Evolutionary conservation across 2,329 filamentous ascomycete species (phyloP), one percentile per base, ranked within the genome.

Genomic region (Epichloe elymi): DNA sequence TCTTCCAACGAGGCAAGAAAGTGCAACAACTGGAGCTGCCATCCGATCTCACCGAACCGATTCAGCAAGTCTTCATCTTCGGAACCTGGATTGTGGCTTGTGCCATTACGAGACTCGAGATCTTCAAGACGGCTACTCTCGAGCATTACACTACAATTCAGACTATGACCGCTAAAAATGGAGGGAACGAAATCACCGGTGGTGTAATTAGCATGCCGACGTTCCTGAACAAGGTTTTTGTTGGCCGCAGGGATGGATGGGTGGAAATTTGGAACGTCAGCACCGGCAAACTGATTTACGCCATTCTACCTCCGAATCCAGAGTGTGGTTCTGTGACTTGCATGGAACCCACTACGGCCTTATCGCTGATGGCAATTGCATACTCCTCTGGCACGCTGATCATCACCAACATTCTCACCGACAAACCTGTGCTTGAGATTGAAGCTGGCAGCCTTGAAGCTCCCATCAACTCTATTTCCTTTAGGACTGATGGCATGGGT

Each of bases 221-320:
- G 0, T 95, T 89, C 66, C 69, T 98, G 54, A 98, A 98, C 74
- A 98, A 98, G 68, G 79, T 98, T 43, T 88, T 97, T 57, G 86
- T 88, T 3, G 94, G 88, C 10, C 83, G 88, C 60, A 79, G 79
- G 56, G 89, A 98, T 65, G 93, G 93, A 6, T 85, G 83, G 66
- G 83, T 96, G 8, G 93, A 98, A 63, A 95, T 98, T 48, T 98
- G 93, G 91, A 98, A 98, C 63, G 74, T 98, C 54, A 94, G 86
- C 63, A 95, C 88, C 3, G 90, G 80, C 46, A 95, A 94, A 66
- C 75, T 96, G 50, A 80, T 98, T 30, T 94, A 96, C 67, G 94
- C 89, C 2, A 83, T 98, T 48, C 72, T 93, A 14, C 86, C 93
- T 1, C 83, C 86, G 0, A 78, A 79, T 8, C 74, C 83, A 2